A percentile compares a stretch with the other conserved stretches of the same genome.
phyloP scores from a whole-genome alignment of 2,329 filamentous ascomycete species.

The Alternaria triticimaculans region DNA sequence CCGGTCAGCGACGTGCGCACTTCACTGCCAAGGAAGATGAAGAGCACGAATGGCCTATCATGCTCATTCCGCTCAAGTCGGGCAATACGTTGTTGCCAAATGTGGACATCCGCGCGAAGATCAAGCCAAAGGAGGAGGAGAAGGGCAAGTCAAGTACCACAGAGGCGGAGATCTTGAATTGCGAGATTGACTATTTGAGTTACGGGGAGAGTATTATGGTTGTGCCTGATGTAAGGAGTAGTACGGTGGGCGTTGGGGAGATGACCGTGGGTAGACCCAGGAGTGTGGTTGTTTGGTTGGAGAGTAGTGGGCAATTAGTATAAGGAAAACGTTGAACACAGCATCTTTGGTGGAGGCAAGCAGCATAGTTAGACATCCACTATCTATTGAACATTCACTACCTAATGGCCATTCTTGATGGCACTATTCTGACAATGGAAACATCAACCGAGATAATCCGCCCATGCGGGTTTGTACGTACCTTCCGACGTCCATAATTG shows the following conservation, averaged over 20 bases:
- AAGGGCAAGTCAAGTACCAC: slow-evolving; percentile 13
- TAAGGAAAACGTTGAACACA: neutral
- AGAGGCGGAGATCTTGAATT: slow-evolving; percentile 53
- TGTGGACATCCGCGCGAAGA: slow-evolving; percentile 75
- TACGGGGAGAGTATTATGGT: slow-evolving; percentile 79
- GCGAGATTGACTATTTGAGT: slow-evolving; percentile 82
- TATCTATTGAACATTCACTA: too few species aligned
- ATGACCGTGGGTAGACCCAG: slow-evolving; percentile 29
- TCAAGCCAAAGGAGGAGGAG: slow-evolving; percentile 44
- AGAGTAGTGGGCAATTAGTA: slow-evolving; percentile 18
- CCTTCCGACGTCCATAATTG: neutral
- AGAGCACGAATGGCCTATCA: slow-evolving; percentile 65
- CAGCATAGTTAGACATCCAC: too few species aligned
- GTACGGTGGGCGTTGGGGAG: slow-evolving; percentile 57
- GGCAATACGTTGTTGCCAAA: slow-evolving; percentile 79
- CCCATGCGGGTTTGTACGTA: neutral
- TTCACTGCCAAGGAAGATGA: slow-evolving; percentile 66
- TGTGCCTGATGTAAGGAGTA: slow-evolving; percentile 71
- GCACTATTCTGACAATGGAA: neutral
- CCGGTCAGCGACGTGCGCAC: slow-evolving; percentile 79
- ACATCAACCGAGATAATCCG: neutral
- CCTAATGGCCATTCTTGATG: too few species aligned
- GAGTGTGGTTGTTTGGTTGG: slow-evolving; percentile 41
- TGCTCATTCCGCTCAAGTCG: slow-evolving; percentile 80
- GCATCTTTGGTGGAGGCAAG: neutral